These are phyloP conservation scores for Penicillium sp. DNA, from an alignment of 2,329 filamentous ascomycete genomes.

Conservation along the genomic window DNA sequence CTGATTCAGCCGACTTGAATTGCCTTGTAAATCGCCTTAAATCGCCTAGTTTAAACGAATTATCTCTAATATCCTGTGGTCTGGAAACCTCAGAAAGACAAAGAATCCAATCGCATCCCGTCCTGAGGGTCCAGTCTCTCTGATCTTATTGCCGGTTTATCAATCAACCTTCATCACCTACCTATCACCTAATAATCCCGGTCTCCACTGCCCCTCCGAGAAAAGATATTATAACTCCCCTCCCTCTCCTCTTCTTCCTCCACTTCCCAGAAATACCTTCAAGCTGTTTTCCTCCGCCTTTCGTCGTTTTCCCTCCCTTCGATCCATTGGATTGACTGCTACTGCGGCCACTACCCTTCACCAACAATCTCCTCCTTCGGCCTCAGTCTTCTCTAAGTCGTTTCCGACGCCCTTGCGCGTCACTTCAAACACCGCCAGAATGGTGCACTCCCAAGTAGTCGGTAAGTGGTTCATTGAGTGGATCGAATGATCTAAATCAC, in stretches of 20 bases:
- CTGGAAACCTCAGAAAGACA: slow-evolving; percentile 4
- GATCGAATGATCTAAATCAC: slow-evolving; percentile 16
- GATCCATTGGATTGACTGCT: slow-evolving; percentile 71
- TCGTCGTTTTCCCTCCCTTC: slow-evolving; percentile 64
- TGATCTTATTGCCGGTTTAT: slow-evolving; percentile 18
- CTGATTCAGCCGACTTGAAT: not conserved
- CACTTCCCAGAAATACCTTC: slow-evolving; percentile 53
- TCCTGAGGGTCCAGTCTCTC: slow-evolving; percentile 6
- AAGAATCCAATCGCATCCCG: slow-evolving; percentile 7
- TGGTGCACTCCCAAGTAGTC: slow-evolving; percentile 91
- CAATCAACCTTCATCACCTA: slow-evolving; percentile 14
- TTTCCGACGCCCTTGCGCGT: slow-evolving; percentile 43
- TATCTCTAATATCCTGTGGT: not conserved
- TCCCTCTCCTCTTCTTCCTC: slow-evolving; percentile 13
- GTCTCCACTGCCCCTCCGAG: slow-evolving; percentile 20
- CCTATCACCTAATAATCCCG: slow-evolving; percentile 14
- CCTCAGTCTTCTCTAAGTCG: slow-evolving; percentile 36
- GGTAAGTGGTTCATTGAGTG: slow-evolving; percentile 57
- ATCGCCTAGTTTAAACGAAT: not conserved
- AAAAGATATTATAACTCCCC: slow-evolving; percentile 13
- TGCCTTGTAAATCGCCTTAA: not conserved
- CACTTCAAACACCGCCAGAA: slow-evolving; percentile 49
- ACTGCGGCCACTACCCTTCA: slow-evolving; percentile 69
- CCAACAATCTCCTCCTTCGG: slow-evolving; percentile 53
- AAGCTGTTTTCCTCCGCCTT: slow-evolving; percentile 91